Evolutionary conservation across 345 rosid genomes (phyloP).

Genomic region (Abelmoschus esculentus): DNA sequence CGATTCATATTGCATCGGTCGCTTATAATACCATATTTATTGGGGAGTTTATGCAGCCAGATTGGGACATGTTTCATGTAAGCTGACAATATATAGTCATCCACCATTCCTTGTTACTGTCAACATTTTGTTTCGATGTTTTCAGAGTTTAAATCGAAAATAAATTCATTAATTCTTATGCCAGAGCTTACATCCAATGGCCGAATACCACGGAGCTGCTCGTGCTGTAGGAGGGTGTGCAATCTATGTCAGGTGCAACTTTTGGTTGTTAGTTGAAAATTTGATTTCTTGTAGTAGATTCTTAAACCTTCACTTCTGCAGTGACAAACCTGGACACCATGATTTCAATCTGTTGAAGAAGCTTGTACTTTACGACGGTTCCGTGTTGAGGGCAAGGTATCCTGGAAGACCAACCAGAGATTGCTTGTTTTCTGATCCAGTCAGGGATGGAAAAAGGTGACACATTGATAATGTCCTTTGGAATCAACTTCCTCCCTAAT

Average conservation of each 20-base stretch:
- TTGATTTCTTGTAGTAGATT: neutral
- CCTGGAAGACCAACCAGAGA: conserved; percentile 67
- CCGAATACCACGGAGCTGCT: conserved; percentile 70
- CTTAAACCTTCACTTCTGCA: conserved; percentile 13
- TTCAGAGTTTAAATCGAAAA: neutral
- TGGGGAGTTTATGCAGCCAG: conserved; percentile 69
- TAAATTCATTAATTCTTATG: neutral
- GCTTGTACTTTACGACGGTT: conserved; percentile 60
- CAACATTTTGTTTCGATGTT: neutral
- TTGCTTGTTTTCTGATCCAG: conserved; percentile 55
- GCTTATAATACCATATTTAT: conserved; percentile 59
- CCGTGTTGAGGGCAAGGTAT: conserved; percentile 59
- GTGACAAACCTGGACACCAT: conserved; percentile 65
- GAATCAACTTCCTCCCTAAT: neutral
- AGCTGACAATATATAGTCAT: conserved; percentile 9
- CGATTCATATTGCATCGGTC: conserved; percentile 65
- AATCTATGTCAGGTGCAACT: conserved; percentile 46
- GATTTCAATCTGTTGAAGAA: conserved; percentile 53
- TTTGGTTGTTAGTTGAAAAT: neutral
- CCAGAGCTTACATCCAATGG: conserved; percentile 67
- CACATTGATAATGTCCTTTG: neutral
- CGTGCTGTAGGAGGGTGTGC: conserved; percentile 63
- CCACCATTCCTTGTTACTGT: neutral
- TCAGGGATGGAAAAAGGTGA: conserved; percentile 59
- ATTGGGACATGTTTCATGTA: conserved; percentile 79